Evolutionary conservation across 306 rosid genomes (phyloP), one percentile per base, ranked within the genome.

Genomic region (Corylus heterophylla): DNA sequence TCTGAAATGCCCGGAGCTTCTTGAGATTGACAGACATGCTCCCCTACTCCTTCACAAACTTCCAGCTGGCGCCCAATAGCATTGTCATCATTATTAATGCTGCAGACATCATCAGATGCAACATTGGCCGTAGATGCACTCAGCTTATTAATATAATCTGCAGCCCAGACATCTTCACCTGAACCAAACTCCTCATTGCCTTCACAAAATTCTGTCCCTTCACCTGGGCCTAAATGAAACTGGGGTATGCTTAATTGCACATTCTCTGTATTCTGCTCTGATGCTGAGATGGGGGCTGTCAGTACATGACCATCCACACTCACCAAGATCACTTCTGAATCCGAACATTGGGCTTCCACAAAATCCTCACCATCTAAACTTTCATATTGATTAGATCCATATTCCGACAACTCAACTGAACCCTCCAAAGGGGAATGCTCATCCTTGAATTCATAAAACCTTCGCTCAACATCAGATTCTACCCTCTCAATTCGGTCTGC

Each of bases 241-340:
- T 90, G 95, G 73, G 98, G 97, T 29, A 87, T 95, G 83, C 79
- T 87, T 87, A 92, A 86, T 70, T 90, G 90, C 86, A 95, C 77
- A 78, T 87, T 84, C 76, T 91, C 97, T 9, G 86, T 71, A 75
- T 82, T 81, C 80, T 89, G 86, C 84, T 93, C 99, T 7, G 91
- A 80, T 81, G 89, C 89, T 54, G 90, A 86, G 78, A 96, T 93
- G 54, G 98, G 99, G 42, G 98, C 99, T 8, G 83, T 93, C 83
- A 96, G 80, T 71, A 96, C 81, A 75, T 85, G 96, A 63, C 99
- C 99, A 82, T 96, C 99, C 69, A 93, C 98, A 84, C 99, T 93
- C 49, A 96, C 93, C 90, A 96, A 84, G 44, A 96, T 89, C 85
- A 96, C 90, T 86, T 88, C 99, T 1, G 98, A 91, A 79, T 81